These are phyloP conservation scores for Trichopus zeylanicus DNA, from an alignment of 116 monocot species.

Conservation along the genomic window DNA sequence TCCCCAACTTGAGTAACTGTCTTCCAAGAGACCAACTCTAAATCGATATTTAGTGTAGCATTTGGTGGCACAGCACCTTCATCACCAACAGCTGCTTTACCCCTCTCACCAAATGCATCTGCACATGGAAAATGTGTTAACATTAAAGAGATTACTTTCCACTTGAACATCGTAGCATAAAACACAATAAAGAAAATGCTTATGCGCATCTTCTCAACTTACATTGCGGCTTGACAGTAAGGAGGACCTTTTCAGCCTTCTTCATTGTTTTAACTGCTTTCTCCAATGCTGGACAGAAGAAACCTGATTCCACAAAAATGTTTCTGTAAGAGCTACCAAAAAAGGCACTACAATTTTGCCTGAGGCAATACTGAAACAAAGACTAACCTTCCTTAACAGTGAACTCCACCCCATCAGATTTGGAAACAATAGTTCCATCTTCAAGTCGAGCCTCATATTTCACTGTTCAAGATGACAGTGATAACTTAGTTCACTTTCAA, in stretches of 20 bases:
- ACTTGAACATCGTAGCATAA: no score
- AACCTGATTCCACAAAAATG: slow-evolving; percentile 31
- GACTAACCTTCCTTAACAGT: slow-evolving; percentile 82
- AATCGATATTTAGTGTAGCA: slow-evolving; percentile 53
- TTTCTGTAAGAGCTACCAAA: neutral
- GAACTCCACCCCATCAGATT: slow-evolving; percentile 79
- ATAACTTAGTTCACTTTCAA: neutral
- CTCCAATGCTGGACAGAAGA: slow-evolving; percentile 69
- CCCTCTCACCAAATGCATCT: slow-evolving; percentile 96
- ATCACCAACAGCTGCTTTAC: slow-evolving; percentile 51
- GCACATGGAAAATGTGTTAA: slow-evolving; percentile 4
- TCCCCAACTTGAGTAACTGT: slow-evolving; percentile 74
- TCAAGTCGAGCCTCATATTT: slow-evolving; percentile 87
- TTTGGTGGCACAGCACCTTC: slow-evolving; percentile 74
- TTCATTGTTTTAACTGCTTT: slow-evolving; percentile 94
- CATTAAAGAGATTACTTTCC: neutral
- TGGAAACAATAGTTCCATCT: slow-evolving; percentile 79
- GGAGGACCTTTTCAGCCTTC: slow-evolving; percentile 80
- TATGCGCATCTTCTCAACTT: neutral
- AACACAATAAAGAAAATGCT: neutral
- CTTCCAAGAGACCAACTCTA: slow-evolving; percentile 93
- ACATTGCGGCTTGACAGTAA: slow-evolving; percentile 93
- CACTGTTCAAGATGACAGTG: slow-evolving; percentile 27
- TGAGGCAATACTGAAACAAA: neutral
- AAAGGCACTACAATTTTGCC: neutral